phyloP scores from a whole-genome alignment of 352 stramenopile genomes.

The Phytophthora agathidicida region DNA sequence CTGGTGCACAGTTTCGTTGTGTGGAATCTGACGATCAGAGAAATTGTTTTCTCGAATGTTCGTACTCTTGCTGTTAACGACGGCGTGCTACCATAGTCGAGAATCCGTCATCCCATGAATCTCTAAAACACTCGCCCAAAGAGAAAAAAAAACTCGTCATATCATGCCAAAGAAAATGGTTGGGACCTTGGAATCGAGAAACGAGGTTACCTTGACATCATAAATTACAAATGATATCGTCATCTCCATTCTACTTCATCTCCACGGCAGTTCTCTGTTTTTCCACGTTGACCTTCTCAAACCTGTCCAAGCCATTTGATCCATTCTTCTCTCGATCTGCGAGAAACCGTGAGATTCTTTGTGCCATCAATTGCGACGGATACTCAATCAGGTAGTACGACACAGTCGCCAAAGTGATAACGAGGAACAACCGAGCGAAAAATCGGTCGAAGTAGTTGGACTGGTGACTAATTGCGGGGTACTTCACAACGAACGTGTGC shows the following conservation, averaged over 20 bases:
- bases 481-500: constrained; percentile 44
- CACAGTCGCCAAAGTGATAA: constrained; percentile 28
- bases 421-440: constrained; percentile 37
- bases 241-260: constrained; percentile 4
- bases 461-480: constrained; percentile 19
- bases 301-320: constrained; percentile 5
- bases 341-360: constrained; percentile 29
- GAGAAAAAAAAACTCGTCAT: too few species aligned
- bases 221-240: too few species aligned
- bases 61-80: constrained; percentile 31
- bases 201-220: background rate
- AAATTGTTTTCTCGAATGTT: constrained; percentile 34
- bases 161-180: background rate
- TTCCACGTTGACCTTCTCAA: constrained; percentile 15
- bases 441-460: constrained; percentile 42
- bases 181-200: background rate
- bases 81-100: constrained; percentile 44
- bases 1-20: constrained; percentile 46
- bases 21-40: constrained; percentile 15
- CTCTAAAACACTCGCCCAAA: background rate
- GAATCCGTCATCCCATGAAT: constrained; percentile 33
- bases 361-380: constrained; percentile 46
- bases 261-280: constrained; percentile 5
- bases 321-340: constrained; percentile 21
- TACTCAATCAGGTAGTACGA: constrained; percentile 50